These are phyloP conservation scores for Phytopythium cucurbitacearum DNA, from an alignment of 352 stramenopile species.

Conservation along the genomic window DNA sequence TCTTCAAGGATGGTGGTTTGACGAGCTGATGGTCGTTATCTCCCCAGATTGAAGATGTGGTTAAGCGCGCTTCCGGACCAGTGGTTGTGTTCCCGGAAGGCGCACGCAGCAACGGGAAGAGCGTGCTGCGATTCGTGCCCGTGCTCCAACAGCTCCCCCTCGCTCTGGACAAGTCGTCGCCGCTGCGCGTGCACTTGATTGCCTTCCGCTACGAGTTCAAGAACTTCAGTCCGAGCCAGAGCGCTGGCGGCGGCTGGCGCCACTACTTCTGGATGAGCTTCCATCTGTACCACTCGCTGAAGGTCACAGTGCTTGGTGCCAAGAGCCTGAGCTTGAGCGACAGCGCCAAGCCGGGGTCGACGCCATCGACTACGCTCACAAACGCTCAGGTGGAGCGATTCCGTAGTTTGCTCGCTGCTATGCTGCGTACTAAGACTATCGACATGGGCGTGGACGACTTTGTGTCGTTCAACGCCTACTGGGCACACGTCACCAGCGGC, in stretches of 20 bases:
- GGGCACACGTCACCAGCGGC: conserved; percentile 68
- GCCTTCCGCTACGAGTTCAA: conserved; percentile 80
- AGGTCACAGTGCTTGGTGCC: conserved; percentile 53
- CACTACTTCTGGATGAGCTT: conserved; percentile 69
- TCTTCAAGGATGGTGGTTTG: neutral
- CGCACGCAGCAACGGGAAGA: conserved; percentile 76
- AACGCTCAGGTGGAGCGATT: conserved; percentile 54
- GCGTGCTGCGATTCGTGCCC: conserved; percentile 61
- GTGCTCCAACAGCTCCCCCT: conserved; percentile 60
- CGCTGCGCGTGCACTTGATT: conserved; percentile 59
- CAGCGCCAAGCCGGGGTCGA: conserved; percentile 19
- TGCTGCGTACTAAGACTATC: conserved; percentile 77
- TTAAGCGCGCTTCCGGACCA: conserved; percentile 45
- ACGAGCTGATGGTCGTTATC: conserved; percentile 8
- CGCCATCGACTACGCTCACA: conserved; percentile 33
- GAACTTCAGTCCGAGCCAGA: conserved; percentile 70
- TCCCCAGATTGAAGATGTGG: conserved; percentile 70
- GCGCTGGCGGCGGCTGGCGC: conserved; percentile 42
- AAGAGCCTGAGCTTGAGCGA: conserved; percentile 58
- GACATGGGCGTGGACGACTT: conserved; percentile 68
- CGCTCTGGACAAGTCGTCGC: conserved; percentile 3
- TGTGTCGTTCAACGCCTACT: conserved; percentile 81
- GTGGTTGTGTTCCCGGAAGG: conserved; percentile 78
- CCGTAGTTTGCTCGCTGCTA: conserved; percentile 59
- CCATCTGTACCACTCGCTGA: conserved; percentile 63